phyloP scores from a whole-genome alignment of 805 yeast species.

The Candida orba region DNA sequence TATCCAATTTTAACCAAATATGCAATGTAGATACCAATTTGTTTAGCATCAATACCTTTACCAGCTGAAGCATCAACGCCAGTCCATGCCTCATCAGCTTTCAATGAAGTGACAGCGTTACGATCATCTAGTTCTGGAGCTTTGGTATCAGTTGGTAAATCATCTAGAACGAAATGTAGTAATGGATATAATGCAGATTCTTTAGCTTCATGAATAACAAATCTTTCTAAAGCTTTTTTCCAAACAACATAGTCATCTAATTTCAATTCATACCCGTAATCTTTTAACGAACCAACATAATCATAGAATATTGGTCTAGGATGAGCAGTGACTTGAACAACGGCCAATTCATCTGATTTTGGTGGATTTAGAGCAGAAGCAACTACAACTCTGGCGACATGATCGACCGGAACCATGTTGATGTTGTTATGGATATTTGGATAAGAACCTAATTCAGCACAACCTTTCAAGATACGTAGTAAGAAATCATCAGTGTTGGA shows the following conservation, averaged over 20 bases:
- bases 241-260: constrained; percentile 67
- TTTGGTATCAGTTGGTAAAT: constrained; percentile 81
- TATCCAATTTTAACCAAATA: constrained; percentile 78
- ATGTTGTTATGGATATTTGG: constrained; percentile 86
- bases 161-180: constrained; percentile 88
- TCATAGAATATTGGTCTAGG: constrained; percentile 82
- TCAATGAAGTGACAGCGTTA: constrained; percentile 69
- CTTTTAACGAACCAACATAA: constrained; percentile 56
- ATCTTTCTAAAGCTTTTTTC: constrained; percentile 69
- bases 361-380: constrained; percentile 82
- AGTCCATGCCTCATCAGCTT: constrained; percentile 52
- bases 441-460: constrained; percentile 75
- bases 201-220: constrained; percentile 63
- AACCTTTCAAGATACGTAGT: constrained; percentile 89
- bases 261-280: constrained; percentile 66
- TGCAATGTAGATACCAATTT: constrained; percentile 69
- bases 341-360: constrained; percentile 42
- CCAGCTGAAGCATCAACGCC: constrained; percentile 66
- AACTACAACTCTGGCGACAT: constrained; percentile 86
- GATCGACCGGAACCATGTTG: constrained; percentile 97
- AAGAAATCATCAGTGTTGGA: constrained; percentile 96
- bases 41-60: constrained; percentile 60
- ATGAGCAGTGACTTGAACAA: constrained; percentile 95
- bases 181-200: constrained; percentile 90
- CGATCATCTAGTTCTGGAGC: constrained; percentile 93